phyloP scores from a whole-genome alignment of 441 rosid genomes.

The Geranium incanum region DNA sequence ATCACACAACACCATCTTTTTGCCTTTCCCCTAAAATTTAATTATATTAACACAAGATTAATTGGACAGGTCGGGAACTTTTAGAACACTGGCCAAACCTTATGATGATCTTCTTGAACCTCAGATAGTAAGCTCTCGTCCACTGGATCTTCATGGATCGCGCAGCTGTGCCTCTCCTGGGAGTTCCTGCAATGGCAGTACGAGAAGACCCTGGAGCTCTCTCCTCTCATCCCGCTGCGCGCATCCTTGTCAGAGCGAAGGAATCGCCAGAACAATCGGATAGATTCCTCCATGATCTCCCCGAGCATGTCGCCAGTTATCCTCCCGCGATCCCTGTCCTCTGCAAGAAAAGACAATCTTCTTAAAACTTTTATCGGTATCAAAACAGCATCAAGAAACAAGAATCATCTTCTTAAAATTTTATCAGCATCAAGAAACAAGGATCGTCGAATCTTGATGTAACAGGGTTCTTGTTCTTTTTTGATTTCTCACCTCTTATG shows the following conservation, averaged over 20 bases:
- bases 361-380: background rate
- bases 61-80: too few relatives aligned
- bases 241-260: slow-evolving; percentile 70
- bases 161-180: too few relatives aligned
- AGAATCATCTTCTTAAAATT: background rate
- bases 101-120: slow-evolving; percentile 47
- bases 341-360: slow-evolving; percentile 29
- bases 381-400: background rate
- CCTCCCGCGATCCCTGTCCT: slow-evolving; percentile 50
- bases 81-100: slow-evolving; percentile 30
- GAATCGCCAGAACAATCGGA: slow-evolving; percentile 71
- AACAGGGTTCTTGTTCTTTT: too few relatives aligned
- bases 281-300: slow-evolving; percentile 83
- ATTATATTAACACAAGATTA: too few relatives aligned
- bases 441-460: background rate
- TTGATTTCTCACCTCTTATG: slow-evolving; percentile 49
- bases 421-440: background rate
- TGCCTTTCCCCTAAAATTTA: too few relatives aligned
- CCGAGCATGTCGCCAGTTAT: slow-evolving; percentile 57
- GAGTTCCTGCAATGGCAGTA: too few relatives aligned
- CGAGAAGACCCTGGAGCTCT: slow-evolving; percentile 26
- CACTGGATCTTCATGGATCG: slow-evolving; percentile 24
- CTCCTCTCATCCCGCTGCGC: slow-evolving; percentile 28
- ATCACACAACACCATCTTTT: too few relatives aligned
- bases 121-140: slow-evolving; percentile 45